phyloP scores from a whole-genome alignment of 164 flowering plant genomes.

The Stephania yunnanensis region DNA sequence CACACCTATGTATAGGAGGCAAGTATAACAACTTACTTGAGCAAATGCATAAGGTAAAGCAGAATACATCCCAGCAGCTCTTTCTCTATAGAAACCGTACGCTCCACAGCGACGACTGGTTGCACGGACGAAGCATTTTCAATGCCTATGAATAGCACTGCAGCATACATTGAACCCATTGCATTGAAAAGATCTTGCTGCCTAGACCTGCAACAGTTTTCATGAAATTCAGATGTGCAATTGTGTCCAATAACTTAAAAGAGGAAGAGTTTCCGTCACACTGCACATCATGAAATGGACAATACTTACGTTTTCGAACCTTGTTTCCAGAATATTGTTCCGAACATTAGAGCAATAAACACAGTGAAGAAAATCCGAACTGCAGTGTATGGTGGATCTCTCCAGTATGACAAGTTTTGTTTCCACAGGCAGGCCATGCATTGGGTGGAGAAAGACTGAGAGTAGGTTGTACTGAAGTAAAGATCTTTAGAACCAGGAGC shows the following conservation, averaged over 20 bases:
- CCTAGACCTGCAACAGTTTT: slow-evolving; percentile 12
- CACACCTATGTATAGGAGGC: background rate
- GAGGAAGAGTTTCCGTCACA: background rate
- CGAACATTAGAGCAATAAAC: slow-evolving; percentile 29
- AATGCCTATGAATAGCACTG: slow-evolving; percentile 29
- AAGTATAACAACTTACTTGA: slow-evolving; percentile 18
- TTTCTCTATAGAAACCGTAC: slow-evolving; percentile 40
- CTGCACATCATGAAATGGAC: background rate
- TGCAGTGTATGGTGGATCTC: slow-evolving; percentile 30
- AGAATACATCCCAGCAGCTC: slow-evolving; percentile 45
- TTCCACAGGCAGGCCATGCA: slow-evolving; percentile 43
- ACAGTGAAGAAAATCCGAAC: slow-evolving; percentile 28
- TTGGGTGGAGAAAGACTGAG: slow-evolving; percentile 26
- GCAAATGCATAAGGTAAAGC: slow-evolving; percentile 36
- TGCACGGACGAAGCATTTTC: slow-evolving; percentile 32
- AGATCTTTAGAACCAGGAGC: slow-evolving; percentile 31
- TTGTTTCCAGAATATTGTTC: slow-evolving; percentile 34
- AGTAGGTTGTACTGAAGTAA: slow-evolving; percentile 26
- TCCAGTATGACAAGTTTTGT: slow-evolving; percentile 36
- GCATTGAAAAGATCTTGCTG: slow-evolving; percentile 28
- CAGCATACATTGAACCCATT: slow-evolving; percentile 30
- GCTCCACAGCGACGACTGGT: slow-evolving; percentile 34
- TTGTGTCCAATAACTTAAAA: background rate
- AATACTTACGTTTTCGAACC: slow-evolving; percentile 28
- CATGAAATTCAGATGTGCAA: background rate